Base-by-base conservation (phyloP, 768 basidiomycete genomes). In the Pleurotus platypus region DNA sequence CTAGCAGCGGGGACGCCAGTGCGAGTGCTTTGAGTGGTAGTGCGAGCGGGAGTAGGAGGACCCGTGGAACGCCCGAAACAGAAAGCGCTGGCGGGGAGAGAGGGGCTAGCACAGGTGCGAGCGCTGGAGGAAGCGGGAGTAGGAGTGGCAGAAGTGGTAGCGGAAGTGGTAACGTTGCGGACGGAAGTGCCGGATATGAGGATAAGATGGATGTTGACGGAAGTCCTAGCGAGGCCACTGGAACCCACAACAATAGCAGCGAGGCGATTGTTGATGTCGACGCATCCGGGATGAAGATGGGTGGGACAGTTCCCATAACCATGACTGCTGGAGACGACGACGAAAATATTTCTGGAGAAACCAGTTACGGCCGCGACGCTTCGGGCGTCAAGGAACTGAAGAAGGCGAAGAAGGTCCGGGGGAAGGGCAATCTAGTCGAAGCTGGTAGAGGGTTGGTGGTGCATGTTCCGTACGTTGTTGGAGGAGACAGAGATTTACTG, bases 381-480 rank as follows among this genome's bases (percentile, higher is more conserved):
- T 46, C 38, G 48, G 20, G 35, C 24, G 56, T 18, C 20, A 37
- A 38, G 16, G 58, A 24, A 18, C 13, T 42, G 40, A 30, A 46
- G 4, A 55, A 57, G 22, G 8, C 22, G 40, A 60, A 26, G 8
- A 66, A 66, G 37, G 60, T 49, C 26, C 74, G 73, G 72, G 72
- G 72, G 45, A 64, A 74, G 27, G 72, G 74, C 54, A 51, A 58
- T 24, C 45, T 49, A 46, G 57, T 37, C 7, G 46, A 46, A 22
- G 42, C 46, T 37, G 46, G 58, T 45, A 38, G 51, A 18, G 65
- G 60, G n/a, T 54, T 67, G n/a, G 60, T 68, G 6, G 64, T 69
- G 11, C 72, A 73, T 57, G 70, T 72, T 18, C 69, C 71, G 1
- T 46, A 62, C 8, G 64, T 63, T 42, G 55, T 48, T 22, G 55